A percentile compares a stretch with the other conserved stretches of the same genome.
phyloP scores from a whole-genome alignment of 768 basidiomycete species.

The Podaxis pistillaris region DNA sequence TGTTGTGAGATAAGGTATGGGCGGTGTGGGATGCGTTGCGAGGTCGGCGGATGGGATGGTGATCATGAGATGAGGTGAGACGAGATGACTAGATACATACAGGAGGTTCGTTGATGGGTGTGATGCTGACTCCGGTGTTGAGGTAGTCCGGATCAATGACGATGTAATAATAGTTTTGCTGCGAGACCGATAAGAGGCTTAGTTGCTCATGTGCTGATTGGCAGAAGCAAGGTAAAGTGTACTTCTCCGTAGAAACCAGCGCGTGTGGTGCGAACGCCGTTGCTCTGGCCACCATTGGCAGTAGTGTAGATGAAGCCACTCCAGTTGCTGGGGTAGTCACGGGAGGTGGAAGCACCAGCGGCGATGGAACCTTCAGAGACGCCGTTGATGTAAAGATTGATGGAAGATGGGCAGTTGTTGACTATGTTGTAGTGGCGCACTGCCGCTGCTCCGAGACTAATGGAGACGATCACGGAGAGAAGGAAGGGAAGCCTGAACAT shows the following conservation, averaged over 20 bases:
- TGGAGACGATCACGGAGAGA: background rate
- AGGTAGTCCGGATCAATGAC: conserved; percentile 24
- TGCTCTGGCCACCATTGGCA: conserved; percentile 18
- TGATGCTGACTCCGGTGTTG: conserved; percentile 26
- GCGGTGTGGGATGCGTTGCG: too few relatives aligned
- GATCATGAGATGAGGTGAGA: background rate
- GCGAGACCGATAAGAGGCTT: background rate
- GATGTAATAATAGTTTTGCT: conserved; percentile 30
- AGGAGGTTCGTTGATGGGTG: conserved; percentile 16
- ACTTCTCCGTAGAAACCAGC: conserved; percentile 18
- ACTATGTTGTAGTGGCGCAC: conserved; percentile 13
- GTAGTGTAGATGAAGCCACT: conserved; percentile 20
- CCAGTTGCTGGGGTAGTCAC: conserved; percentile 1
- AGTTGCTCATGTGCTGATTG: background rate
- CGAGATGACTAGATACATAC: background rate
- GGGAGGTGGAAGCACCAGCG: conserved; percentile 7
- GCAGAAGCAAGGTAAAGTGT: background rate
- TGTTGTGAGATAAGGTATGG: too few relatives aligned
- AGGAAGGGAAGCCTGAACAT: background rate
- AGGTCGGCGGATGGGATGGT: too few relatives aligned
- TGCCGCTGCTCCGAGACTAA: background rate
- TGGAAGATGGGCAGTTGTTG: conserved; percentile 16
- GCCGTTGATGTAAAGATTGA: conserved; percentile 18
- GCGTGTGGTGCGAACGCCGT: conserved; percentile 13
- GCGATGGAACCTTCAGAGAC: conserved; percentile 10